Evolutionary conservation across 2,329 filamentous ascomycete species (phyloP), one percentile per base, ranked within the genome.

Genomic region (Graphilbum sp.): DNA sequence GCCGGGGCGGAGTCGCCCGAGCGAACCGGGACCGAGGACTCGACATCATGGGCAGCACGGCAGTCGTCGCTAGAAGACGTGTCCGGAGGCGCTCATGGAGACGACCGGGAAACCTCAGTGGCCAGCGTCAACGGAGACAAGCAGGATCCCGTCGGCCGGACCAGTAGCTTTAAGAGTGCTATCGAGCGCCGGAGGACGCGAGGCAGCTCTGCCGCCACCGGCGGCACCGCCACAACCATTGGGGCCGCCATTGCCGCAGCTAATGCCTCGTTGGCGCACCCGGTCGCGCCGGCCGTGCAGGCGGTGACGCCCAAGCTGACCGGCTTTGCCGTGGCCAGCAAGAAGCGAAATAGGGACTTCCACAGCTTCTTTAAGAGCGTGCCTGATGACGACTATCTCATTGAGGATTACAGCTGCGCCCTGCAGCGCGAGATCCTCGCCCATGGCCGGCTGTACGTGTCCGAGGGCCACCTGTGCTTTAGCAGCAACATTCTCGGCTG

Each of bases 401-500:
- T 98, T 46, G 90, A 98, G 54, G 90, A 98, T 56, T 98, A 96
- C 57, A 95, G 90, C 56, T 95, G 90, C 54, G 90, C 90, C 4
- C 58, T 98, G 42, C 90, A 98, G 57, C 76, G 87, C 47, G 92
- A 98, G 53, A 98, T 98, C 43, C 71, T 98, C 27, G 75, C 93
- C 7, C 90, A 95, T 48, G 90, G 90, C 6, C 74, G 90, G 31
- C 69, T 98, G 13, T 98, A 98, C 52, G 84, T 98, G 32, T 96
- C 90, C 0, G 90, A 98, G 60, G 87, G 88, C 11, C 88, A 98
- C 54, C 75, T 98, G 34, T 98, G 90, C 63, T 98, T 98, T 59
- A 95, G 87, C 51, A 96, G 90, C 64, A 98, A 98, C 54, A 98
- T 98, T 47, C 72, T 98, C 34, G 90, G 90, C 38, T 98, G 90